Evolutionary conservation across 176 grass and related monocot genomes (phyloP).

Genomic region (Leersia perrieri): DNA sequence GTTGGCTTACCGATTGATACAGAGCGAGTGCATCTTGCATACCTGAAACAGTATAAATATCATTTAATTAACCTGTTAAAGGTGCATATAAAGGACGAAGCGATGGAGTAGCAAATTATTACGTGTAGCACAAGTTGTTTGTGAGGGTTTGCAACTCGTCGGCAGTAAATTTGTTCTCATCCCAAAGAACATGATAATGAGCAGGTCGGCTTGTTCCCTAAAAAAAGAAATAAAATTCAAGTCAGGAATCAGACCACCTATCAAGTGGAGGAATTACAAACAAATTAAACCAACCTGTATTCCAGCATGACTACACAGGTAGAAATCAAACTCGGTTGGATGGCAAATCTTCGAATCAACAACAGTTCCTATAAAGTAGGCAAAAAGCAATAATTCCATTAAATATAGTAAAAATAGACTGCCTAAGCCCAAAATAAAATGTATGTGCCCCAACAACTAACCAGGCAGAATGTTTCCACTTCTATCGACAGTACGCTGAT

Average conservation of each 20-base stretch:
- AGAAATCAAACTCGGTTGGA: conserved; percentile 99
- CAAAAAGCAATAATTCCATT: background rate
- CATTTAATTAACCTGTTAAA: background rate
- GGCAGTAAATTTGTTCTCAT: conserved; percentile 98
- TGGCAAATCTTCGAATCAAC: conserved; percentile 98
- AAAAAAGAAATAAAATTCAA: background rate
- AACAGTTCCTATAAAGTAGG: conserved; percentile 60
- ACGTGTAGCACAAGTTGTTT: conserved; percentile 99
- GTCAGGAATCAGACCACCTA: conserved; percentile 20
- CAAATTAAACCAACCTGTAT: conserved; percentile 61
- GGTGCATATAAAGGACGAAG: background rate
- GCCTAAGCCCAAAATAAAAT: background rate
- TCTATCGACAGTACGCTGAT: conserved; percentile 70
- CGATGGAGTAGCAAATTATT: conserved; percentile 39
- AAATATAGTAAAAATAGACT: background rate
- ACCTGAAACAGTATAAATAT: conserved; percentile 46
- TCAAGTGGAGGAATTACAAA: conserved; percentile 3
- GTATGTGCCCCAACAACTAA: conserved; percentile 35
- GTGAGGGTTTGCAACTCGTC: conserved; percentile 85
- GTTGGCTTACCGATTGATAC: conserved; percentile 74
- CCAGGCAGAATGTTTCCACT: conserved; percentile 96
- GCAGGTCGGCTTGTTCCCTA: conserved; percentile 93
- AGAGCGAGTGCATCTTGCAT: conserved; percentile 83
- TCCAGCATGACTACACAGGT: conserved; percentile 93
- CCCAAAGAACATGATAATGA: conserved; percentile 97